Conservation (phyloP, 192 early-diverging fungal species). For the Coemansia sp. region DNA sequence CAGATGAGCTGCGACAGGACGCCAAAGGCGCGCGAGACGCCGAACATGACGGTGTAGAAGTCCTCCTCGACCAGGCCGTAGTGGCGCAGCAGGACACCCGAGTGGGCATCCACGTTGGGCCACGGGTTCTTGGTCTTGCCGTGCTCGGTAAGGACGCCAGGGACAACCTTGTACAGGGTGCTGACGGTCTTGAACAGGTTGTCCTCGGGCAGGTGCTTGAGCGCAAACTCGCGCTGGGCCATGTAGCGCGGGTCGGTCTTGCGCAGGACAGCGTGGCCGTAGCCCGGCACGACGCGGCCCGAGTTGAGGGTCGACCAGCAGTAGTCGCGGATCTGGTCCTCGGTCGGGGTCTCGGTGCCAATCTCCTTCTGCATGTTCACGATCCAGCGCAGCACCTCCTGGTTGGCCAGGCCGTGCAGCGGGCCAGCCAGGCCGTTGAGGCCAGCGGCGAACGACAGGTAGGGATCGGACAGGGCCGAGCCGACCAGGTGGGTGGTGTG, state of each 20-base stretch:
- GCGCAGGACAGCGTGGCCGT: conserved; percentile 97
- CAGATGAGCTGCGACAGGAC: conserved; percentile 94
- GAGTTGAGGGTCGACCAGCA: conserved; percentile 92
- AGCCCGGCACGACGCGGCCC: conserved; percentile 98
- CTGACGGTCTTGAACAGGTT: conserved; percentile 95
- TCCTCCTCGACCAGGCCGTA: conserved; percentile 97
- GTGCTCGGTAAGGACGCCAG: conserved; percentile 94
- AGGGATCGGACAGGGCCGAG: conserved; percentile 97
- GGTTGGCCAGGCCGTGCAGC: conserved; percentile 99
- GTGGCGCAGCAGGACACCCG: conserved; percentile 94
- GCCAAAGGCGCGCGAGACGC: conserved; percentile 97
- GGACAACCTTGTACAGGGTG: conserved; percentile 96
- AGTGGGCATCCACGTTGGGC: conserved; percentile 99
- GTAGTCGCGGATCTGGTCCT: conserved; percentile 95
- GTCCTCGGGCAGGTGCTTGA: conserved; percentile 96
- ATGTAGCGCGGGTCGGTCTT: conserved; percentile 97
- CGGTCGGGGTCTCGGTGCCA: conserved; percentile 77
- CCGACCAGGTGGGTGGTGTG: conserved; percentile 97
- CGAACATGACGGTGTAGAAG: conserved; percentile 99
- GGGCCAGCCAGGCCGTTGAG: conserved; percentile 98
- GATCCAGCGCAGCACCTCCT: conserved; percentile 98
- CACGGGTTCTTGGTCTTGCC: conserved; percentile 99
- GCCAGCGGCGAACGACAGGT: conserved; percentile 94
- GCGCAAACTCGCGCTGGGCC: conserved; percentile 97
- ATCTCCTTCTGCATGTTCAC: conserved; percentile 88